Evolutionary conservation across 2,329 filamentous ascomycete species (phyloP), one percentile per base, ranked within the genome.

Genomic region (Trichophyton rubrum): DNA sequence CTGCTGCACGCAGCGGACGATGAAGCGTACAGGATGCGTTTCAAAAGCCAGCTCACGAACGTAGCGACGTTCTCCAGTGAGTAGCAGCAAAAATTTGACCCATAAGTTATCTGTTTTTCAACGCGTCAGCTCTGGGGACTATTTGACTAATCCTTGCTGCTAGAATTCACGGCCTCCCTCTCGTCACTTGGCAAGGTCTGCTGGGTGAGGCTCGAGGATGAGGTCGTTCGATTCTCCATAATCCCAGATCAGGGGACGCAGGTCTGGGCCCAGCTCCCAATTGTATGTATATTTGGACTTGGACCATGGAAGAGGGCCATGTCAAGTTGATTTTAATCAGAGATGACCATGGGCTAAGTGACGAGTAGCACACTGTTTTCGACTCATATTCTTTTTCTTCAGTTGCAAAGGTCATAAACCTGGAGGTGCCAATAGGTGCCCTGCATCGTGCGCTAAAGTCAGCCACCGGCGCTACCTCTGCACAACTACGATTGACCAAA

Each of bases 231-330:
- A 67, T 96, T 99, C 76, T 97, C 93, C 62, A 89, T 97, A 68
- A 92, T 97, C 64, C 91, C 93, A 0, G 90, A 96, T 71, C 87
- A 89, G 69, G 92, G 93, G 62, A 95, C 90, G 7, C 92, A 97
- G 79, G 92, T 97, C 60, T 99, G 93, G 93, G 89, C 90, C 80
- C 91, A 80, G 71, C 85, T 84, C 51, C 64, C 67, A 47, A 66
- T 70, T 57, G 74, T 75, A 70, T 56, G 74, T 68, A 49, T 68
- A 35, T 35, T 9, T 35, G 33, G 33, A 35, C 33, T 9, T 35
- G 33, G 33, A 11, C 33, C 33, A 38, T 38, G 33, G 27, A 38
- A 13, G 33, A 38, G 9, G 33, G 33, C 33, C 33, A 38, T 38
- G 33, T 1, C 11, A 38, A 38, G 33, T 38, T 38, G 33, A 38